These are phyloP conservation scores for Naematelia aurantialba DNA, from an alignment of 768 basidiomycete species.

Conservation along the genomic window DNA sequence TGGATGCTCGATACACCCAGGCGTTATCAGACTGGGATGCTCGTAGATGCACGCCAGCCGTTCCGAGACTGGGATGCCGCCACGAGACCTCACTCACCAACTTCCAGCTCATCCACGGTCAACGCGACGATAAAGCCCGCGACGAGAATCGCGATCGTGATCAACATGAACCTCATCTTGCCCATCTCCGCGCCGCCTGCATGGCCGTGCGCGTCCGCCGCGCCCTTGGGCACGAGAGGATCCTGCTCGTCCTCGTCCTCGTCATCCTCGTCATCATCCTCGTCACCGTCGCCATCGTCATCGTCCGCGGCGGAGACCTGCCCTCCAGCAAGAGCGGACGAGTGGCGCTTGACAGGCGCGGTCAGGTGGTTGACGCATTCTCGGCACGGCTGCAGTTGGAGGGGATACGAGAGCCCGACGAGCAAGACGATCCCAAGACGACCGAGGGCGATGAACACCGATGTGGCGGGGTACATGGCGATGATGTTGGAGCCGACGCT, in stretches of 20 bases:
- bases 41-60: too few species aligned
- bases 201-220: constrained; percentile 16
- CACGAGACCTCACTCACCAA: constrained; percentile 44
- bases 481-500: constrained; percentile 89
- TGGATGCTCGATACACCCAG: too few species aligned
- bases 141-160: constrained; percentile 38
- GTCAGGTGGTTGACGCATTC: constrained; percentile 70
- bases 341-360: constrained; percentile 15
- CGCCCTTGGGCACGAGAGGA: constrained; percentile 25
- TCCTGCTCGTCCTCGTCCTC: constrained; percentile 30
- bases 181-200: constrained; percentile 28
- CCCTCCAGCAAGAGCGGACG: background rate
- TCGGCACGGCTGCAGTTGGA: constrained; percentile 91
- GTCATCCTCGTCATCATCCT: constrained; percentile 22
- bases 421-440: constrained; percentile 87
- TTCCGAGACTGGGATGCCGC: too few species aligned
- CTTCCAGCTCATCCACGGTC: constrained; percentile 48
- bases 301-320: too few species aligned
- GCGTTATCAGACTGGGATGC: too few species aligned
- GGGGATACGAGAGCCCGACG: constrained; percentile 86
- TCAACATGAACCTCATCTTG: constrained; percentile 28
- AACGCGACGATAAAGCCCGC: constrained; percentile 41
- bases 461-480: constrained; percentile 70
- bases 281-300: too few species aligned
- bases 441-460: constrained; percentile 85